A percentile compares a stretch with the other conserved stretches of the same genome.
Conservation (phyloP, 148 eudicot genomes). For the Polygonum maritimum region DNA sequence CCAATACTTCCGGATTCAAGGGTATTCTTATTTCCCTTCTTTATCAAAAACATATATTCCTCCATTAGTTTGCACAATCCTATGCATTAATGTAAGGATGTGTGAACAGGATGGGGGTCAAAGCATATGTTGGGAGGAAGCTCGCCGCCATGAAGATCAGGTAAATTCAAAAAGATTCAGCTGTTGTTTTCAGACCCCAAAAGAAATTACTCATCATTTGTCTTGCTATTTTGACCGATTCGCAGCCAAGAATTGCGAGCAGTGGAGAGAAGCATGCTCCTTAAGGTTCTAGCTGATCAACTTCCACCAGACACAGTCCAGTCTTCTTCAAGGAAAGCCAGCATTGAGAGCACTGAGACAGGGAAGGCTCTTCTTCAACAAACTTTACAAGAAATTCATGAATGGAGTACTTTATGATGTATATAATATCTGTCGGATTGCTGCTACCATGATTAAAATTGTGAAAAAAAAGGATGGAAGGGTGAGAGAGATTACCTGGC, state of each 20-base stretch:
- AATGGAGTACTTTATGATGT: too few species aligned
- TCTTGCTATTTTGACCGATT: not conserved
- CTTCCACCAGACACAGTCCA: constrained; percentile 39
- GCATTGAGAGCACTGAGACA: constrained; percentile 33
- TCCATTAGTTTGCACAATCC: not conserved
- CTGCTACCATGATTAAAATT: not conserved
- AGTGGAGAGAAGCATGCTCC: constrained; percentile 58
- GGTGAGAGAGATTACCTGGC: not conserved
- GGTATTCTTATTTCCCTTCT: constrained; percentile 34
- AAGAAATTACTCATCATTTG: not conserved
- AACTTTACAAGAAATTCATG: not conserved
- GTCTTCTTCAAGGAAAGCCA: constrained; percentile 51
- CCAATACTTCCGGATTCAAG: constrained; percentile 72
- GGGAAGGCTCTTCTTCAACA: constrained; percentile 36
- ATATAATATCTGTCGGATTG: too few species aligned
- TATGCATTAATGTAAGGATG: not conserved
- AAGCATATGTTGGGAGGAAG: constrained; percentile 48
- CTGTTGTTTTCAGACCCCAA: not conserved
- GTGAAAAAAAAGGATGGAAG: not conserved
- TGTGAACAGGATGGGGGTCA: constrained; percentile 43
- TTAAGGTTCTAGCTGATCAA: constrained; percentile 54
- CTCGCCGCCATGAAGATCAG: constrained; percentile 51
- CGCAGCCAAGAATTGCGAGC: constrained; percentile 73
- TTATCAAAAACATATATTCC: not conserved
- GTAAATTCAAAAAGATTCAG: constrained; percentile 20